A percentile compares a stretch with the other conserved stretches of the same genome.
phyloP scores from a whole-genome alignment of 441 rosid species.

The Pelargonium citronellum region DNA sequence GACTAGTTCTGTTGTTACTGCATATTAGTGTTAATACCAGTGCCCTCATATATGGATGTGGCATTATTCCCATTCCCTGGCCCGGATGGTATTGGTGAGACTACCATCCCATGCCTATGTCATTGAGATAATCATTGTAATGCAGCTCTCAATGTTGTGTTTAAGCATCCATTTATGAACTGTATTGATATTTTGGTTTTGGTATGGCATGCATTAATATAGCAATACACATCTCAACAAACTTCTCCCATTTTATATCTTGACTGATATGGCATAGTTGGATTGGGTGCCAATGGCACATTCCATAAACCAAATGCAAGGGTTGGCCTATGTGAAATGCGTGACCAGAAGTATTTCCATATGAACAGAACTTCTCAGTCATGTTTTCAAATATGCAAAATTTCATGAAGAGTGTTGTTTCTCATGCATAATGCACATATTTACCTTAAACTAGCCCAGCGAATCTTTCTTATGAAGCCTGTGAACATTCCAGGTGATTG shows the following conservation, averaged over 20 bases:
- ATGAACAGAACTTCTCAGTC: neutral
- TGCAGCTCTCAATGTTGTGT: constrained; percentile 3
- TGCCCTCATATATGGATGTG: neutral
- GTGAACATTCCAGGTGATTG: constrained; percentile 74
- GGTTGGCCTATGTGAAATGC: neutral
- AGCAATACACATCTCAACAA: constrained; percentile 7
- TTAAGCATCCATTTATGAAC: neutral
- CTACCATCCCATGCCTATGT: neutral
- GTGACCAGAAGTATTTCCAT: neutral
- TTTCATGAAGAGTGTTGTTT: neutral
- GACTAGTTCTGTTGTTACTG: neutral
- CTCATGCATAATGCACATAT: neutral
- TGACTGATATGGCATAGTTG: neutral
- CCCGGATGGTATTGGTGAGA: constrained; percentile 3
- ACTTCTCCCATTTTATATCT: neutral
- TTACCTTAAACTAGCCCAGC: neutral
- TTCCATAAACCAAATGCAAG: constrained; percentile 2
- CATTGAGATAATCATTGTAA: neutral
- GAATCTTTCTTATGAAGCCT: constrained; percentile 18
- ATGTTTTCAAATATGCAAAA: neutral
- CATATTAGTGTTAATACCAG: neutral
- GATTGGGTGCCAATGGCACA: constrained; percentile 1
- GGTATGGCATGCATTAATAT: constrained; percentile 1
- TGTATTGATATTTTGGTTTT: neutral
- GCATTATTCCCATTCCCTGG: neutral